Conservation (phyloP, 2,329 filamentous ascomycete genomes). For the Phoma sp. region DNA sequence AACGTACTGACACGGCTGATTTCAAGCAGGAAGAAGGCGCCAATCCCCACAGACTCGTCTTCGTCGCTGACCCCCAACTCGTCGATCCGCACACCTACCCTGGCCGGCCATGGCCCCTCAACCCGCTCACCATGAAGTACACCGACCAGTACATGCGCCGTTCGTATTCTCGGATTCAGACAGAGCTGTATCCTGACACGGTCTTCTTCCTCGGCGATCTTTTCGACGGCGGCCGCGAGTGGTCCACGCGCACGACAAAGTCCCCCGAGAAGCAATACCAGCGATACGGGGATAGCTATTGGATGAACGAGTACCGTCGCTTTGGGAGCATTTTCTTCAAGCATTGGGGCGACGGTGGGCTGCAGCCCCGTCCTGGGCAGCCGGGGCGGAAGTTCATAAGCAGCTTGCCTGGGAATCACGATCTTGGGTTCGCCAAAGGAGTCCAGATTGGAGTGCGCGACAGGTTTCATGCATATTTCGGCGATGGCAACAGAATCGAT, state of each 20-base stretch:
- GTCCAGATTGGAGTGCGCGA: constrained; percentile 81
- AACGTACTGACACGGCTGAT: constrained; percentile 18
- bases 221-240: constrained; percentile 95
- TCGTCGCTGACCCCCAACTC: constrained; percentile 89
- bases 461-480: constrained; percentile 87
- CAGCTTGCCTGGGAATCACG: constrained; percentile 91
- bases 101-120: constrained; percentile 76
- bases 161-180: constrained; percentile 79
- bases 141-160: constrained; percentile 91
- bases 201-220: constrained; percentile 91
- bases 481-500: constrained; percentile 88
- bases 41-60: constrained; percentile 80
- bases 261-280: constrained; percentile 72
- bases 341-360: constrained; percentile 66
- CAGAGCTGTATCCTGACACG: constrained; percentile 79
- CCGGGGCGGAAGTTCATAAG: constrained; percentile 79
- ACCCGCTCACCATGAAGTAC: constrained; percentile 69
- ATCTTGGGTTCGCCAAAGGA: constrained; percentile 86
- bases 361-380: constrained; percentile 62
- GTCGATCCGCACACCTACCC: constrained; percentile 96
- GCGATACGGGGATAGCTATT: constrained; percentile 80
- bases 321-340: constrained; percentile 87
- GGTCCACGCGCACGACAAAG: constrained; percentile 68
- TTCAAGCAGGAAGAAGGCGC: constrained; percentile 71
- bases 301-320: constrained; percentile 83